These are phyloP conservation scores for Colletotrichum cereale DNA, from an alignment of 2,329 filamentous ascomycete genomes.

Conservation along the genomic window DNA sequence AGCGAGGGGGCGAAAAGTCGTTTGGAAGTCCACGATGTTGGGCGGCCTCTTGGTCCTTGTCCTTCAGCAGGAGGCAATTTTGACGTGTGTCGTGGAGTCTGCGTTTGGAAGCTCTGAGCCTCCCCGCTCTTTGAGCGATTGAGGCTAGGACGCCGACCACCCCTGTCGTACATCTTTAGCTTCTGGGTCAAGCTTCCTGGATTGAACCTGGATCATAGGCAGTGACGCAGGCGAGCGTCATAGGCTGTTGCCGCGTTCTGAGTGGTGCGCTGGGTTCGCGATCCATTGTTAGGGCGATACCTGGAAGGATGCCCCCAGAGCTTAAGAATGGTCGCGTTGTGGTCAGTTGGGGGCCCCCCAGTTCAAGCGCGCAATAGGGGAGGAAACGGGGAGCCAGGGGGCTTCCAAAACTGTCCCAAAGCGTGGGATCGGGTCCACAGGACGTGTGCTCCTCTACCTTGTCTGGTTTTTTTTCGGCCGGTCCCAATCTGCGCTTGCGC, in stretches of 20 bases:
- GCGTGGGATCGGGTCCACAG: background rate
- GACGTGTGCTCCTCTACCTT: constrained; percentile 30
- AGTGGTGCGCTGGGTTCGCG: constrained; percentile 31
- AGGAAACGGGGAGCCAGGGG: background rate
- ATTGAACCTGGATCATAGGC: constrained; percentile 17
- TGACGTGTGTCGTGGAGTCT: constrained; percentile 37
- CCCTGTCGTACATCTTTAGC: constrained; percentile 40
- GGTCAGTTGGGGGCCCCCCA: constrained; percentile 6
- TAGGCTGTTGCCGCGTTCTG: constrained; percentile 23
- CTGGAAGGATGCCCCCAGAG: constrained; percentile 14
- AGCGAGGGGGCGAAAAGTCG: constrained; percentile 14
- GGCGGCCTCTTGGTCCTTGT: constrained; percentile 37
- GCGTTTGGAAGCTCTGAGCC: constrained; percentile 30
- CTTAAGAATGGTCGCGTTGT: constrained; percentile 15
- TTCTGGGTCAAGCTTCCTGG: constrained; percentile 41
- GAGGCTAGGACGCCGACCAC: constrained; percentile 15
- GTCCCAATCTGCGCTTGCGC: constrained; percentile 12
- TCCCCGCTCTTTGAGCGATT: background rate
- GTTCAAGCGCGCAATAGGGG: constrained; percentile 10
- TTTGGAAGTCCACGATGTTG: constrained; percentile 7
- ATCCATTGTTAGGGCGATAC: constrained; percentile 33
- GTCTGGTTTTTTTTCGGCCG: background rate
- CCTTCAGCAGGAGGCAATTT: constrained; percentile 32
- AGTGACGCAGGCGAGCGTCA: constrained; percentile 39
- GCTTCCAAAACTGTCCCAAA: background rate